These are phyloP conservation scores for Leccinum variicolor DNA, from an alignment of 768 basidiomycete genomes.

Conservation along the genomic window DNA sequence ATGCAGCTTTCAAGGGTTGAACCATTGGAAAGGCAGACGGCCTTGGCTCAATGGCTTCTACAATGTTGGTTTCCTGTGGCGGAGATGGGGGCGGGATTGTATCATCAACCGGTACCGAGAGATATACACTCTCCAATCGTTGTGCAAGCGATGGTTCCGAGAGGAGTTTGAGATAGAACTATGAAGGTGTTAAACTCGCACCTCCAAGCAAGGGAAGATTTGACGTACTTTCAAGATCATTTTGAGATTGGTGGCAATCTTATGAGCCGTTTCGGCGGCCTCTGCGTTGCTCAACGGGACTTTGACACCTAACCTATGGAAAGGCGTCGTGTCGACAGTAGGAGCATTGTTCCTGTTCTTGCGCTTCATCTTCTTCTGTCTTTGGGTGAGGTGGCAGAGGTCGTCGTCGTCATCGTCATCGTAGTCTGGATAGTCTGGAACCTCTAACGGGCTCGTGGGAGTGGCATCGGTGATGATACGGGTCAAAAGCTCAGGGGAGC, in stretches of 20 bases:
- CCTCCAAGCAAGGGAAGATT: too few species aligned
- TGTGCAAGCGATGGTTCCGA: constrained; percentile 10
- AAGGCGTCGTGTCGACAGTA: constrained; percentile 26
- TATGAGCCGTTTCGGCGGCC: constrained; percentile 3
- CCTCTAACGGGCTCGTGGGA: background rate
- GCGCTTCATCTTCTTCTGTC: constrained; percentile 29
- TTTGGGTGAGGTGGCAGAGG: constrained; percentile 4
- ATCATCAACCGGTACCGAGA: background rate
- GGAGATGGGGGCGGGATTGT: background rate
- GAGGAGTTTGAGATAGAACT: constrained; percentile 29
- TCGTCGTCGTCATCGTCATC: constrained; percentile 4
- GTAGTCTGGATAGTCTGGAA: constrained; percentile 2
- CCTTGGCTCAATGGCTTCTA: constrained; percentile 3
- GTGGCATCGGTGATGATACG: background rate
- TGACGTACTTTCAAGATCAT: constrained; percentile 27
- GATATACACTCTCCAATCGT: constrained; percentile 9
- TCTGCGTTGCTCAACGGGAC: constrained; percentile 27
- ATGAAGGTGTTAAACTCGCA: background rate
- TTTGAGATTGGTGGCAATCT: constrained; percentile 27
- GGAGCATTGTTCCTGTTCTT: constrained; percentile 9
- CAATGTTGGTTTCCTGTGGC: background rate
- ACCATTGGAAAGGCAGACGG: constrained; percentile 41
- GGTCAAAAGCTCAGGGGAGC: constrained; percentile 8
- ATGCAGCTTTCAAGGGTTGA: constrained; percentile 57
- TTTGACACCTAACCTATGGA: constrained; percentile 26